Evolutionary conservation across 2,329 filamentous ascomycete genomes (phyloP), one percentile per base, ranked within the genome.

Genomic region (Aureobasidium sp.): DNA sequence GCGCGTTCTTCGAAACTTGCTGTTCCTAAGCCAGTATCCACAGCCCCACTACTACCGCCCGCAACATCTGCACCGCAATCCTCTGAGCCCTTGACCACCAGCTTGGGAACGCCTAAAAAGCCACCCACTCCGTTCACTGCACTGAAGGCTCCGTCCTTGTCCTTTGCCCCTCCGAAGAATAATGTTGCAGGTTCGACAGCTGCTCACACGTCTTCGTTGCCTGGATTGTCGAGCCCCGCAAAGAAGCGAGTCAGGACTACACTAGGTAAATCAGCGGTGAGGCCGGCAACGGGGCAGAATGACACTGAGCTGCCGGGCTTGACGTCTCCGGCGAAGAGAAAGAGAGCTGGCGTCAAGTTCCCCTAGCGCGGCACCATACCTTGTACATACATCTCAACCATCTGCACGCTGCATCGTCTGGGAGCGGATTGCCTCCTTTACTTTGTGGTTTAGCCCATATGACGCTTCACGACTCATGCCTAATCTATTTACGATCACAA

Each of bases 201-300:
- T 27, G 32, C 41, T 58, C 32, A 34, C 34, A 42, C 55, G 20
- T 58, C 55, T 37, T 37, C 42, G 4, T 23, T 62, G 44, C 63
- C 61, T 36, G 63, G 63, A 12, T 23, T 64, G 41, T 62, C 61
- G 0, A 64, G 63, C 29, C 63, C 70, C 41, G 68, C 71, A 8
- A 78, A 72, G 64, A 71, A 71, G 62, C 62, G 62, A 52, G 10
- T 74, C 75, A 23, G 72, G 69, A 9, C 44, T 7, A 27, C 46
- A 12, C 15, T 60, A 36, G 46, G 44, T 1, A 60, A 23, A 20
- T 50, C 56, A 23, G 57, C 57, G 34, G 46, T 60, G 44, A 60
- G 37, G 46, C 26, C 57, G 32, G 13, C 55, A 23, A 46, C 41
- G 8, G 56, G 29, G 26, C 57, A 60, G 17, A 60, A 51, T n/a